Conservation (phyloP, 805 yeast species). For the Saccharomycopsis sp. region DNA sequence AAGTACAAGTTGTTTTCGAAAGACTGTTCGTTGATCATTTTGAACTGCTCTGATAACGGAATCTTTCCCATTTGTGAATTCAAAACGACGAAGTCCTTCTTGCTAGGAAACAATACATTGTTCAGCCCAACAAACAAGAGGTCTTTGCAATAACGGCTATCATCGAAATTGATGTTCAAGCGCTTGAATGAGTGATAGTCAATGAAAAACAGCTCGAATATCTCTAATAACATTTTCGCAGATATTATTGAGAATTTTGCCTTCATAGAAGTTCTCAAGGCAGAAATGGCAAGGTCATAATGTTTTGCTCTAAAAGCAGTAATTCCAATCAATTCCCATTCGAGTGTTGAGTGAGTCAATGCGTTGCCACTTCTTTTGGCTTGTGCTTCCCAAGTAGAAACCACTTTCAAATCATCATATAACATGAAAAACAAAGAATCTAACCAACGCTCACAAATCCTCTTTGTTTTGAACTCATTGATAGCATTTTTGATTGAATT, state of each 20-base stretch:
- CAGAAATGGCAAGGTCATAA: conserved; percentile 40
- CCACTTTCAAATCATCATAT: conserved; percentile 29
- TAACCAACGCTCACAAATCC: conserved; percentile 70
- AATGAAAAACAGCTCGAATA: conserved; percentile 32
- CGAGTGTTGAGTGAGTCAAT: conserved; percentile 50
- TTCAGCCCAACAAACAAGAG: conserved; percentile 23
- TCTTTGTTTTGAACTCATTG: conserved; percentile 32
- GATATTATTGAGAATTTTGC: conserved; percentile 59
- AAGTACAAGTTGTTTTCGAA: conserved; percentile 24
- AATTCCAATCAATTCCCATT: conserved; percentile 67
- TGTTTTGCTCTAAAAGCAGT: conserved; percentile 41
- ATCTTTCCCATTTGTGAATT: conserved; percentile 2
- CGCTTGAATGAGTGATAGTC: conserved; percentile 23
- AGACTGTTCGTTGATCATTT: conserved; percentile 19
- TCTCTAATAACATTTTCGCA: conserved; percentile 39
- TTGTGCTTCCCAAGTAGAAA: conserved; percentile 25
- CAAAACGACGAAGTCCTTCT: conserved; percentile 18
- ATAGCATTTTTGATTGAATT: conserved; percentile 17
- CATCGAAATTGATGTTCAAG: conserved; percentile 22
- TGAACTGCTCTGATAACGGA: conserved; percentile 21
- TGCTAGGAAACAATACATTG: conserved; percentile 19
- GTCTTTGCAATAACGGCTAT: conserved; percentile 17
- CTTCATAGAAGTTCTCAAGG: conserved; percentile 43
- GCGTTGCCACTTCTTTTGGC: conserved; percentile 23
- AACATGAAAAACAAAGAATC: conserved; percentile 36